phyloP scores from a whole-genome alignment of 169 alveolate species.

The Plasmodium chabaudi region DNA sequence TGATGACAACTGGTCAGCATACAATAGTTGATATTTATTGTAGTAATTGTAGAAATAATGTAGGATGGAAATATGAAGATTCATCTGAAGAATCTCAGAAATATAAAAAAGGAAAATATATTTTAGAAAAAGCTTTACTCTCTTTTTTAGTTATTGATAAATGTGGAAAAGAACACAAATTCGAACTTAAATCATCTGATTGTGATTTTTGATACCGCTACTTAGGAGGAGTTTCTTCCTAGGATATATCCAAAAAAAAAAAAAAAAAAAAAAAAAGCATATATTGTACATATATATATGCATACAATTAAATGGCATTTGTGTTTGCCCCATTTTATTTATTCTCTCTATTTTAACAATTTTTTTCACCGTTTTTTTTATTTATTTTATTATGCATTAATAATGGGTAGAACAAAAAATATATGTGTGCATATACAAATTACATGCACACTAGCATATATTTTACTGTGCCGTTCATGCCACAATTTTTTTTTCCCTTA shows the following conservation, averaged over 20 bases:
- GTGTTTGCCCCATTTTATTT: neutral
- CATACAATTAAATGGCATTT: neutral
- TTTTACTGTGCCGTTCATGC: no score
- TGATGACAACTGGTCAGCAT: conserved; percentile 93
- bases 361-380: conserved; percentile 1
- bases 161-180: conserved; percentile 56
- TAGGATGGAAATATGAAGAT: conserved; percentile 89
- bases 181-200: conserved; percentile 53
- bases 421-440: neutral
- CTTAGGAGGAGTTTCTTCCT: neutral
- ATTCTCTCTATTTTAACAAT: neutral
- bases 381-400: neutral
- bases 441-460: neutral
- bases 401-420: neutral
- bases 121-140: conserved; percentile 84
- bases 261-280: no score
- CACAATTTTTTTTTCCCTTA: no score
- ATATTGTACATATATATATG: neutral
- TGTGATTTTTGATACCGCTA: conserved; percentile 31
- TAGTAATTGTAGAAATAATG: conserved; percentile 91
- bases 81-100: conserved; percentile 87
- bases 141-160: conserved; percentile 66
- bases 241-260: no score
- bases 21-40: conserved; percentile 92
- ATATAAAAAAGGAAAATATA: conserved; percentile 88